Evolutionary conservation across 176 grass and related monocot genomes (phyloP), one percentile per base, ranked within the genome.

Genomic region (Triticum monococcum): DNA sequence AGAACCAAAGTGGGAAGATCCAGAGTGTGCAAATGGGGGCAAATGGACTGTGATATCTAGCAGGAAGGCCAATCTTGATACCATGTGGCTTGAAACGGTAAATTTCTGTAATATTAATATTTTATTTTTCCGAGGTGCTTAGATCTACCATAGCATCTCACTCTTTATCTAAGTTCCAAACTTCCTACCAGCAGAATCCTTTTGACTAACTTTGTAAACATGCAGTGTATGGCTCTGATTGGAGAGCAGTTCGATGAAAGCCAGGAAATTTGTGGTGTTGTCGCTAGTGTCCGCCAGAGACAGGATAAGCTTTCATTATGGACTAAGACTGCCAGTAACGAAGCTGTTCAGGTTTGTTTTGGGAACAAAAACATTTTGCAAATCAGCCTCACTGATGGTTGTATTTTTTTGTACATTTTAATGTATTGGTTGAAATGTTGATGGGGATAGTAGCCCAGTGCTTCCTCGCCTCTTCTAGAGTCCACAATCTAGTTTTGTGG

Each of bases 1-100:
- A 16, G 97, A 99, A 72, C 97, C 97, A 62, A 99, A 94, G 81
- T 99, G 97, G 97, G 97, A 99, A 88, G 97, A 99, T 84, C 94
- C 97, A 41, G 94, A 99, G 87, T 99, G 97, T 38, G 94, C 97
- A 70, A 96, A 96, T 89, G 97, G 97, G 18, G 97, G 97, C 35
- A 99, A 99, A 68, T 99, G 97, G 97, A 94, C 94, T 87, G 82
- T 96, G 78, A 83, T 92, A 72, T 87, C 86, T 73, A 91, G 52
- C 73, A 92, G 92, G 78, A 99, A 99, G 82, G 1, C 87, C 38
- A 89, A 83, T 40, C 92, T 99, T 82, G 97, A 99, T 75, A 93
- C 82, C 82, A 96, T 96, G 97, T 99, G 97, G 94, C 90, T 96
- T 59, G 97, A 96, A 65, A 94, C 97, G 36, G 94, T 96, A 78